phyloP scores from a whole-genome alignment of 73 alveolate species.

The Blepharisma japonicum region DNA sequence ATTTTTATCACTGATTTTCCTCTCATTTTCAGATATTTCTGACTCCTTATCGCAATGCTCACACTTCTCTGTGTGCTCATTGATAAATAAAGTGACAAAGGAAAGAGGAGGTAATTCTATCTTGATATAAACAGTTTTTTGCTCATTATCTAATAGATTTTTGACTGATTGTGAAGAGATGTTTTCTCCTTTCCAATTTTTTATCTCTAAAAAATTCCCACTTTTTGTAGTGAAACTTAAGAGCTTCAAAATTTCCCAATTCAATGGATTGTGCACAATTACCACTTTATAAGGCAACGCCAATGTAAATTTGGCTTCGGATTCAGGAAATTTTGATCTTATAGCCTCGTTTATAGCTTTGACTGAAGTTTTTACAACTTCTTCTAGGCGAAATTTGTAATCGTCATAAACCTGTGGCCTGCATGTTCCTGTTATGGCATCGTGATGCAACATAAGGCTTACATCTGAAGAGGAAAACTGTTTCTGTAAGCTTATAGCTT shows the following conservation, averaged over 20 bases:
- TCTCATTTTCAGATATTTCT: neutral
- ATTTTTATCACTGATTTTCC: neutral
- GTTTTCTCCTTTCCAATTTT: neutral
- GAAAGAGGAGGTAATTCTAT: neutral
- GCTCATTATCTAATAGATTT: neutral
- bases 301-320: neutral
- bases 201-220: neutral
- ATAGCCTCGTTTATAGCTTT: neutral
- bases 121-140: neutral
- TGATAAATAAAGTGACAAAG: slow-evolving; percentile 2
- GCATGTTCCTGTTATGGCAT: slow-evolving; percentile 77
- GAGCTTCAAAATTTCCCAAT: neutral
- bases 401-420: slow-evolving; percentile 55
- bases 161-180: neutral
- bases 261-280: neutral
- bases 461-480: neutral
- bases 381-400: slow-evolving; percentile 28
- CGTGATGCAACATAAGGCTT: slow-evolving; percentile 61
- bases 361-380: neutral
- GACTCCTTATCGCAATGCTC: neutral
- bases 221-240: neutral
- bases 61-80: neutral
- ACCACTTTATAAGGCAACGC: neutral
- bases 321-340: too few relatives aligned
- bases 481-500: neutral